Evolutionary conservation across 257 asterid genomes (phyloP).

Genomic region (Salvia hispanica): DNA sequence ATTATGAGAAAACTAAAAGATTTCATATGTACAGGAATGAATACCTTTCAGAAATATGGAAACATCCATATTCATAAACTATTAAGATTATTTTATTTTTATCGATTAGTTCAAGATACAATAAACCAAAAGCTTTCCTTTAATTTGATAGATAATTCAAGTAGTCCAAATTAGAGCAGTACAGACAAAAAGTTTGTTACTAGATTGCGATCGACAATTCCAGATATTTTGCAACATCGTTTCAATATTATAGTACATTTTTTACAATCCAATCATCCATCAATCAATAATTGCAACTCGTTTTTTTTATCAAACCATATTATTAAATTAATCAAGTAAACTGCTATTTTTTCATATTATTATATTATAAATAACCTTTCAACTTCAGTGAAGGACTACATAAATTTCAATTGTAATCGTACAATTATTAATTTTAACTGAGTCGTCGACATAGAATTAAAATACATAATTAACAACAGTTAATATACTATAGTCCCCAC

Average conservation of each 20-base stretch:
- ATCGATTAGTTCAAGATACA: no score
- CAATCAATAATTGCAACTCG: slow-evolving; percentile 4
- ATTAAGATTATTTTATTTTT: no score
- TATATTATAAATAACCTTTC: slow-evolving; percentile 8
- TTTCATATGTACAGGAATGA: no score
- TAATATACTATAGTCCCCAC: slow-evolving; percentile 10
- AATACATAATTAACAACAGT: neutral
- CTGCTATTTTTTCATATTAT: neutral
- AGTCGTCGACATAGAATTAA: slow-evolving; percentile 35
- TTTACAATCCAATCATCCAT: slow-evolving; percentile 8
- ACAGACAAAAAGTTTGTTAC: slow-evolving; percentile 5
- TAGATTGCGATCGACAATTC: slow-evolving; percentile 29
- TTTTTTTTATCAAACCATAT: neutral
- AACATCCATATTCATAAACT: no score
- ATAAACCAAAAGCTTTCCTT: no score
- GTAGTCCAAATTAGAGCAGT: neutral
- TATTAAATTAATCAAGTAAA: neutral
- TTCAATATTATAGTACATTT: neutral
- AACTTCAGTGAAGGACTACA: slow-evolving; percentile 15
- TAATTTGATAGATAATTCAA: neutral
- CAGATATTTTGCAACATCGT: slow-evolving; percentile 27
- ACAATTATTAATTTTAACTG: slow-evolving; percentile 19
- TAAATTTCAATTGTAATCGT: slow-evolving; percentile 5
- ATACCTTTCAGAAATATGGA: no score
- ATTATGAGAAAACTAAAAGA: no score